phyloP scores from a whole-genome alignment of 805 yeast species.

The Hanseniaspora singularis region DNA sequence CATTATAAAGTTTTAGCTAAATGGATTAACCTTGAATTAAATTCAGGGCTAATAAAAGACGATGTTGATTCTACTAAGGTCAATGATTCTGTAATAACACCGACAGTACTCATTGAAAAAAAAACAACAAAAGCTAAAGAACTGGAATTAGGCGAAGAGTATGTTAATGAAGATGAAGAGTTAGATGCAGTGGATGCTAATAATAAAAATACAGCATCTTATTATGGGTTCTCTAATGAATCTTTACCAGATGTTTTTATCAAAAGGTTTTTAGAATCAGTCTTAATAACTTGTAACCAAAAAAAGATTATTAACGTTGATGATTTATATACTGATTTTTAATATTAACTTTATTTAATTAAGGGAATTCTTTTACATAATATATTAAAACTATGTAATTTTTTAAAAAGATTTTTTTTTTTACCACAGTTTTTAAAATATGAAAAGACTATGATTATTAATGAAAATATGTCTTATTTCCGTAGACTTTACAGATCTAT shows the following conservation, averaged over 20 bases:
- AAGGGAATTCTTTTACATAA: too few relatives aligned
- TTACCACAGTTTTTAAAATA: too few relatives aligned
- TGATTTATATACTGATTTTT: neutral
- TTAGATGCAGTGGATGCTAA: neutral
- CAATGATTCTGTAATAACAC: neutral
- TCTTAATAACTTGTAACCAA: neutral
- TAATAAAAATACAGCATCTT: neutral
- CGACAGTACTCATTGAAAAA: too few relatives aligned
- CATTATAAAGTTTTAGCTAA: neutral
- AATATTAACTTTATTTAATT: too few relatives aligned
- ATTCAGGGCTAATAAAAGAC: neutral
- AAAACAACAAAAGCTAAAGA: too few relatives aligned
- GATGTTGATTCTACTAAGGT: too few relatives aligned
- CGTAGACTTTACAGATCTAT: too few relatives aligned
- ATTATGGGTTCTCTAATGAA: slow-evolving; percentile 8
- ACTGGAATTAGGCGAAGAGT: too few relatives aligned
- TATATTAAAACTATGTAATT: too few relatives aligned
- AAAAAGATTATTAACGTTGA: neutral
- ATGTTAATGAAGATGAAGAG: neutral
- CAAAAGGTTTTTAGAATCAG: slow-evolving; percentile 3
- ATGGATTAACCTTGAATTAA: neutral
- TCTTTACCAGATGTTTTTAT: slow-evolving; percentile 6
- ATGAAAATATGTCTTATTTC: too few relatives aligned
- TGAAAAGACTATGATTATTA: too few relatives aligned
- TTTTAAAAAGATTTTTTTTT: too few relatives aligned